Percentiles rank a stretch among this genome's conserved stretches.
Evolutionary conservation across 306 rosid genomes (phyloP).

Genomic region (Cicer bijugum): DNA sequence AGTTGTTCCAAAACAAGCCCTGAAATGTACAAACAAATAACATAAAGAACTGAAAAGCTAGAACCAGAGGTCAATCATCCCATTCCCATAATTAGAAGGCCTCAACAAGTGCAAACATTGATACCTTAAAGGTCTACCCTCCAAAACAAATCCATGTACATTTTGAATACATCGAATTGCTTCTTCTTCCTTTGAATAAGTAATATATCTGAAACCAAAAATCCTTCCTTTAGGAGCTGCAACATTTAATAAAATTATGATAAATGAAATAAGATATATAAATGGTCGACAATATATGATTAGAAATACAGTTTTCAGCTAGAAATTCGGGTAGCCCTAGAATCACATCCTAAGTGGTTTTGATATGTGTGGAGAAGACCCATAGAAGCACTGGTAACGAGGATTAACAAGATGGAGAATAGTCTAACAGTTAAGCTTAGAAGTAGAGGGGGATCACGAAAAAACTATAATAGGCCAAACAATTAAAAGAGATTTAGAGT

Average conservation of each 20-base stretch:
- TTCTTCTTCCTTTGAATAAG: conserved; percentile 94
- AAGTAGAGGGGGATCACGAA: not conserved
- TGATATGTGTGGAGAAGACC: conserved; percentile 11
- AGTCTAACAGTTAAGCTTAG: not conserved
- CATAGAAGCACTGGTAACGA: conserved; percentile 3
- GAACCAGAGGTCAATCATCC: conserved; percentile 19
- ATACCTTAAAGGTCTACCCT: conserved; percentile 86
- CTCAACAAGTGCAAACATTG: conserved; percentile 20
- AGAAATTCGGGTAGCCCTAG: not conserved
- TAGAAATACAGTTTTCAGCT: not conserved
- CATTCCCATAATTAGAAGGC: not conserved
- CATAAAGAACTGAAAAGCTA: conserved; percentile 15
- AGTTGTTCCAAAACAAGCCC: conserved; percentile 99
- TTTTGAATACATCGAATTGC: conserved; percentile 98
- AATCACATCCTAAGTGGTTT: not conserved
- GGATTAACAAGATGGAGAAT: conserved; percentile 1
- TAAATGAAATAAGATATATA: not conserved
- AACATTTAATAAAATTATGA: conserved; percentile 3
- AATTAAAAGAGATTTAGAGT: not conserved
- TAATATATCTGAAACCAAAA: conserved; percentile 79
- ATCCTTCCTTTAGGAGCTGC: conserved; percentile 25
- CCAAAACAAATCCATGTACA: conserved; percentile 97
- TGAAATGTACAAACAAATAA: conserved; percentile 46
- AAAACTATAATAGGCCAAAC: not conserved
- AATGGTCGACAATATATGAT: conserved; percentile 3